Evolutionary conservation across 139 green algal species (phyloP).

Genomic region (Closterium sp.): DNA sequence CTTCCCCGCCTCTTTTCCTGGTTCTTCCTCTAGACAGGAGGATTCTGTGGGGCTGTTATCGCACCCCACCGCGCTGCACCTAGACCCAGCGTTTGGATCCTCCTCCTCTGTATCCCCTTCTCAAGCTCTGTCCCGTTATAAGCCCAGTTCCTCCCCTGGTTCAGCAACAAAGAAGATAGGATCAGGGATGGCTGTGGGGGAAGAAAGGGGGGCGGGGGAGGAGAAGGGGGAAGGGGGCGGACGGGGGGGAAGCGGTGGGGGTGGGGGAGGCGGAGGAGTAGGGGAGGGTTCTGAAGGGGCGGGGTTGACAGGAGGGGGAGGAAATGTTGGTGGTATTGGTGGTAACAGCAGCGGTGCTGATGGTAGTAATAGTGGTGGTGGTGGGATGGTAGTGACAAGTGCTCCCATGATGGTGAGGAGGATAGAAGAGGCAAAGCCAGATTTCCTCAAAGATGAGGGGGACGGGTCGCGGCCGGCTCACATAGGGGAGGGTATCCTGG

Average conservation of each 20-base stretch:
- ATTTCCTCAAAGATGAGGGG: background rate
- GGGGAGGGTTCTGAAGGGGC: background rate
- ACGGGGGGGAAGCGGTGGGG: too few species aligned
- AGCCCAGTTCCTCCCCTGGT: background rate
- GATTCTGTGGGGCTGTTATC: background rate
- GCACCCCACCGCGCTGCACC: background rate
- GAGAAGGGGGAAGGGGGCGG: background rate
- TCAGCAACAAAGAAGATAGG: background rate
- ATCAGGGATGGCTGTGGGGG: background rate
- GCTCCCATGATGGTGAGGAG: background rate
- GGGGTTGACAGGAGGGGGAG: background rate
- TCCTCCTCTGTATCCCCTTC: background rate
- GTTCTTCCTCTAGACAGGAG: background rate
- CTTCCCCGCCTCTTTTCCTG: background rate
- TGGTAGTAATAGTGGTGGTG: background rate
- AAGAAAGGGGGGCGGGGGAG: background rate
- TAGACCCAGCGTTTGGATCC: background rate
- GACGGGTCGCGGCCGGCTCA: background rate
- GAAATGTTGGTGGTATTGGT: background rate
- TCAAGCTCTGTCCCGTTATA: background rate
- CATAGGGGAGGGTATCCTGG: conserved; percentile 22
- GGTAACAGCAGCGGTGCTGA: background rate
- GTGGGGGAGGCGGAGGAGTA: background rate
- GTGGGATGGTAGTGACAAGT: background rate
- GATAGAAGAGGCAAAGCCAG: conserved; percentile 1